These are phyloP conservation scores for Neurospora sp. DNA, from an alignment of 495 filamentous ascomycete species.

Conservation along the genomic window DNA sequence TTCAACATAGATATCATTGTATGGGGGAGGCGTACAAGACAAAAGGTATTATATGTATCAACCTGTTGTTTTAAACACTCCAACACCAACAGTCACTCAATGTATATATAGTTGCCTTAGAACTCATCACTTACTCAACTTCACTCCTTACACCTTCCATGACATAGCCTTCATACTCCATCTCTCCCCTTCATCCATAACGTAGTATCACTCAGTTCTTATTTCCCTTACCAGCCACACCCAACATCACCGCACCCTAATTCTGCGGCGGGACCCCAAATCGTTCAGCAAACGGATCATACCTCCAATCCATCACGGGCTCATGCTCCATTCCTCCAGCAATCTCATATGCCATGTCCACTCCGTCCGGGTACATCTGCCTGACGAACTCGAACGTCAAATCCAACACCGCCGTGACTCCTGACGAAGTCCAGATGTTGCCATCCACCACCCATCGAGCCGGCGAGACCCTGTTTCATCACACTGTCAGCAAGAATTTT, in stretches of 20 bases:
- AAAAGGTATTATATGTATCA: background rate
- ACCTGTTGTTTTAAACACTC: background rate
- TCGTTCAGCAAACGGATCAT: slow-evolving; percentile 7
- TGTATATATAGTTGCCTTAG: background rate
- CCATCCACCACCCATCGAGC: slow-evolving; percentile 20
- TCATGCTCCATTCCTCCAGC: slow-evolving; percentile 5
- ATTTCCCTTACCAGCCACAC: background rate
- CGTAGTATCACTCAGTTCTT: background rate
- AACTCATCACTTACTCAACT: background rate
- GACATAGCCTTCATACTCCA: background rate
- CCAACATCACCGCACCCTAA: background rate
- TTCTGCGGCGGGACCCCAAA: slow-evolving; percentile 5
- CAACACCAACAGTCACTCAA: background rate
- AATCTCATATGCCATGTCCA: slow-evolving; percentile 1
- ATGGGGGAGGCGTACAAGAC: background rate
- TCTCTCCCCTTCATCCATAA: background rate
- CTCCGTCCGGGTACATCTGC: slow-evolving; percentile 12
- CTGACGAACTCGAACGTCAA: slow-evolving; percentile 12
- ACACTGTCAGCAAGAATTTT: background rate
- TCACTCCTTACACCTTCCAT: background rate
- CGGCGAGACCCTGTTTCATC: slow-evolving; percentile 9
- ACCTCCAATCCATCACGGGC: slow-evolving; percentile 6
- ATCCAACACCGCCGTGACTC: slow-evolving; percentile 13
- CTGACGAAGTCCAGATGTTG: slow-evolving; percentile 18
- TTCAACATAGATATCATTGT: background rate